Evolutionary conservation across 164 flowering plant genomes (phyloP), one percentile per base, ranked within the genome.

Genomic region (Litsea cubeba): DNA sequence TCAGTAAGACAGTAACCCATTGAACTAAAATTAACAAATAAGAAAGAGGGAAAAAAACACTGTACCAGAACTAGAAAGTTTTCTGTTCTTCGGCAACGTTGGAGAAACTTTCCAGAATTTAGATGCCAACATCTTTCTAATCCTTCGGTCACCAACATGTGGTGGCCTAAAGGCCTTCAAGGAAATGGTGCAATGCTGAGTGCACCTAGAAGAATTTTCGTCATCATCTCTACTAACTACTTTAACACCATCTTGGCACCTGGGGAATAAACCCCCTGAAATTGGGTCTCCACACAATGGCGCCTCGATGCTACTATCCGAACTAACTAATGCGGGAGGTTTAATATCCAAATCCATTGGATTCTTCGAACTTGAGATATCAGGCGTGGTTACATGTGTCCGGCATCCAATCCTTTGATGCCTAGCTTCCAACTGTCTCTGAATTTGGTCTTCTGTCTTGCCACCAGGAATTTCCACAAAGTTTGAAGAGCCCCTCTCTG

Each of bases 141-240:
- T 84, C 77, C 88, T 88, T 46, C 85, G 82, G 57, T 88, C 91
- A n/a, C 88, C 88, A 69, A 84, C 79, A 70, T 80, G 87, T 51
- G 86, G 80, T 73, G 87, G 74, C 81, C 85, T 85, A 73, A 72
- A 79, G 77, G 82, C 71, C 82, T 85, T 87, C 64, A 73, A 62
- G 67, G 72, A 81, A 74, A 76, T 67, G 77, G 82, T 79, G 80
- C 87, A 82, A 71, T 86, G 90, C 74, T 83, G 87, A 77, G 84
- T 88, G 82, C 92, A 89, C 86, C 88, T 87, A 68, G 87, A 90
- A 81, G 87, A 88, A 75, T 89, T 95, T 85, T 93, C 97, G 85
- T 95, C 98, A 91, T 89, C 95, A 89, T 95, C 98, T 89, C 86
- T 88, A 88, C 72, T 83, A 82, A 75, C 88, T 88, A 90, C 69